Evolutionary conservation across 495 filamentous ascomycete species (phyloP).

Genomic region (Xylaria cubensis): DNA sequence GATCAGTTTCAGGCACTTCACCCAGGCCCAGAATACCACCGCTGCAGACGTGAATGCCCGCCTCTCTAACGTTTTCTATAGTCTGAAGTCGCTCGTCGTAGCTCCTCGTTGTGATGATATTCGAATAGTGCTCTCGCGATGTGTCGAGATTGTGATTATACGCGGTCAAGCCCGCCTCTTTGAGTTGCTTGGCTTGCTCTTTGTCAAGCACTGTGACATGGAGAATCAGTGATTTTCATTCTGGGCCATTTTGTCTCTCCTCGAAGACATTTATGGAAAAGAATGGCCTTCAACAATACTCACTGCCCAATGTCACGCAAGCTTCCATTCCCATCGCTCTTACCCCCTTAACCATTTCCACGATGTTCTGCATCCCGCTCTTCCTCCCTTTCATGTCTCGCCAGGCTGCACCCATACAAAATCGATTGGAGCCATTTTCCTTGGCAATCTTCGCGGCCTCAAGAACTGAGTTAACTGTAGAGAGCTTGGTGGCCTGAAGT

Average conservation of each 20-base stretch:
- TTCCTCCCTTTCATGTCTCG: conserved; percentile 89
- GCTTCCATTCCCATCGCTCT: conserved; percentile 82
- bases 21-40: conserved; percentile 84
- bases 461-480: conserved; percentile 77
- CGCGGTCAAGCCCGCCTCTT: conserved; percentile 81
- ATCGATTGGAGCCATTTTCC: conserved; percentile 79
- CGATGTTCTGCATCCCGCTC: conserved; percentile 76
- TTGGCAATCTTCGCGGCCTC: conserved; percentile 76
- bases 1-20: conserved; percentile 71
- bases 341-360: conserved; percentile 80
- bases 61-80: conserved; percentile 75
- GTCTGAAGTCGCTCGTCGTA: conserved; percentile 85
- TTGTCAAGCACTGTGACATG: conserved; percentile 68
- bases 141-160: conserved; percentile 94
- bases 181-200: conserved; percentile 76
- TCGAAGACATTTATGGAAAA: too few species aligned
- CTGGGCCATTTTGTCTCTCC: neutral
- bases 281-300: conserved; percentile 1
- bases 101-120: conserved; percentile 77
- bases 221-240: neutral
- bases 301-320: conserved; percentile 80
- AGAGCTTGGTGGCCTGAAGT: conserved; percentile 77
- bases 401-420: conserved; percentile 94
- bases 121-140: conserved; percentile 82
- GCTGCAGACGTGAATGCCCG: conserved; percentile 84